These are phyloP conservation scores for Wickerhamomyces sp. DNA, from an alignment of 1,139 yeast genomes.

Conservation along the genomic window DNA sequence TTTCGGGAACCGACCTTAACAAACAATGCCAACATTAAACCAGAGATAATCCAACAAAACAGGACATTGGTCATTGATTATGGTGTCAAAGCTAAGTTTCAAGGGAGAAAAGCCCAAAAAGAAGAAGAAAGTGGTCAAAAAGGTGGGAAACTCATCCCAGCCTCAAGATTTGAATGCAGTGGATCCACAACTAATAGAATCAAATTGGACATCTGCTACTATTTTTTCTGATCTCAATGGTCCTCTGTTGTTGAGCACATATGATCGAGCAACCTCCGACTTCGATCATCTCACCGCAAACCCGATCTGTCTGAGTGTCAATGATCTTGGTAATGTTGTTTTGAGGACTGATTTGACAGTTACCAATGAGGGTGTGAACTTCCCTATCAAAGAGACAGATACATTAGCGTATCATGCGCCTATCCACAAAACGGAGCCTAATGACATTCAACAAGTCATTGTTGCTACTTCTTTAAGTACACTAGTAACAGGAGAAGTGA, in stretches of 20 bases:
- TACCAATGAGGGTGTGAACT: constrained; percentile 6
- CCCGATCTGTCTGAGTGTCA: constrained; percentile 5
- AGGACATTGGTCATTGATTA: not conserved
- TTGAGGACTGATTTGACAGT: constrained; percentile 4
- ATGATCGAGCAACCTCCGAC: constrained; percentile 14
- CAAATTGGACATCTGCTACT: constrained; percentile 35
- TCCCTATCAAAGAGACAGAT: constrained; percentile 21
- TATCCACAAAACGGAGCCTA: constrained; percentile 31
- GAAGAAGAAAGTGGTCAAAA: constrained; percentile 15
- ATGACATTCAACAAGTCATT: constrained; percentile 34
- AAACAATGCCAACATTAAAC: no score
- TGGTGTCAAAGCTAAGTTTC: constrained; percentile 40
- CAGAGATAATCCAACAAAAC: not conserved
- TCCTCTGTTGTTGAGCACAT: constrained; percentile 29
- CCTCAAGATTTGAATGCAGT: not conserved
- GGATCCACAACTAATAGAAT: constrained; percentile 10
- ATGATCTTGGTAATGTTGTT: constrained; percentile 6
- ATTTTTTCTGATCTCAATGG: constrained; percentile 31
- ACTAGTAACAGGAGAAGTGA: constrained; percentile 4
- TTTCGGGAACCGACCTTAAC: not conserved
- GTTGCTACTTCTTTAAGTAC: constrained; percentile 25
- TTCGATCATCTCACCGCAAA: not conserved
- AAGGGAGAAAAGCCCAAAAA: constrained; percentile 36
- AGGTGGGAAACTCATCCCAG: constrained; percentile 6
- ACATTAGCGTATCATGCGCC: constrained; percentile 12